Percentiles rank a stretch among this genome's conserved stretches.
phyloP scores from a whole-genome alignment of 208 protist genomes.

The Trypanosoma cruzi region DNA sequence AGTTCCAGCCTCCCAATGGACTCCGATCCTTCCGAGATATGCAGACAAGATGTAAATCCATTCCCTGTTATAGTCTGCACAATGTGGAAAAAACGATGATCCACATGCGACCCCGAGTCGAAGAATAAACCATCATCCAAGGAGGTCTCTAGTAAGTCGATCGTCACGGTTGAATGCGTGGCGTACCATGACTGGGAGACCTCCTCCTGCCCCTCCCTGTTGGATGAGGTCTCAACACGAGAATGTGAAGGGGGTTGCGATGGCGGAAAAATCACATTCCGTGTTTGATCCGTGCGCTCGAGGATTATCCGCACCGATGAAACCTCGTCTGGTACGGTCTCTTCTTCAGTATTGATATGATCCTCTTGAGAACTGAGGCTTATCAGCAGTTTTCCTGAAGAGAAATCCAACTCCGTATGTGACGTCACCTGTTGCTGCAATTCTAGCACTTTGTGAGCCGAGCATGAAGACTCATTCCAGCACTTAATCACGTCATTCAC shows the following conservation, averaged over 20 bases:
- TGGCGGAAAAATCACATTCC: conserved; percentile 13
- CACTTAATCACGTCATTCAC: conserved; percentile 12
- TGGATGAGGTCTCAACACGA: not conserved
- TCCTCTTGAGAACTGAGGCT: conserved; percentile 15
- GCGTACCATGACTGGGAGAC: conserved; percentile 10
- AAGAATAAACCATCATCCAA: not conserved
- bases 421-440: conserved; percentile 35
- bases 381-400: conserved; percentile 36
- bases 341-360: not conserved
- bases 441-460: conserved; percentile 32
- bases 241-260: not conserved
- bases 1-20: not conserved
- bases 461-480: conserved; percentile 31
- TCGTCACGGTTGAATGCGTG: conserved; percentile 2
- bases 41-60: not conserved
- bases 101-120: not conserved
- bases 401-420: conserved; percentile 44
- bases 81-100: not conserved
- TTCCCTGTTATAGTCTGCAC: conserved; percentile 1
- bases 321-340: not conserved
- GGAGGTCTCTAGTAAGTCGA: conserved; percentile 11
- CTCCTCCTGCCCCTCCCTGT: not conserved
- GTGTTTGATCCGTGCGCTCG: conserved; percentile 2
- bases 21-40: not conserved
- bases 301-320: not conserved